Evolutionary conservation across 148 eudicot species (phyloP), one percentile per base, ranked within the genome.

Genomic region (Salicornia ramosissima): DNA sequence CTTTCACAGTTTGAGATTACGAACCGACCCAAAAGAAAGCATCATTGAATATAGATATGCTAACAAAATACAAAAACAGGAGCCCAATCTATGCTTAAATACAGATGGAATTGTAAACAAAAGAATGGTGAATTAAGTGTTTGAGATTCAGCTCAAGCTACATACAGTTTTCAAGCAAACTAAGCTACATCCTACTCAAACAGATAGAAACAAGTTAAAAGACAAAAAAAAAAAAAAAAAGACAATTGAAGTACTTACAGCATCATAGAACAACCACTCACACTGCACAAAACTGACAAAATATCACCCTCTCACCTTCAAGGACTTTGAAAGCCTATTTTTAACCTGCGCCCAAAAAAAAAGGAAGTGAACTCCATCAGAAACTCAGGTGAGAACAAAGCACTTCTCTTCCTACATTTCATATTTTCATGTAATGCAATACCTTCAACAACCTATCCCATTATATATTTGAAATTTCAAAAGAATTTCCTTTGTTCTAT

Each of bases 81-180:
- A 36, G 15, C 13, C 46, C 15, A 33, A 61, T 8, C 12, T 22
- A 33, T 16, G 13, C 63, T 29, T 57, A 30, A 8, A 58, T 58
- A 29, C 62, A 55, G 0, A 4, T 55, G 59, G 24, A 26, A 4
- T 29, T 30, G 19, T 57, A 14, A 60, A 34, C 43, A 60, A 36
- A 61, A 39, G 67, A 63, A 40, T 36, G 49, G 15, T 61, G 65
- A 61, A 14, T 36, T 34, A 61, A n/a, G 26, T 16, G 33, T n/a
- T 2, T 34, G 46, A 39, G 9, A 55, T 25, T 24, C 8, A 25
- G 59, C 59, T 57, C 29, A 40, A 58, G 50, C 30, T 63, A 63
- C 30, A 39, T 63, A 39, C 30, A 63, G 26, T 63, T 29, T 62
- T 49, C 49, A 63, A 63, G 40, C 39, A 58, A 61, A 63, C 30